Evolutionary conservation across 257 asterid genomes (phyloP).

Genomic region (Petunia axillaris): DNA sequence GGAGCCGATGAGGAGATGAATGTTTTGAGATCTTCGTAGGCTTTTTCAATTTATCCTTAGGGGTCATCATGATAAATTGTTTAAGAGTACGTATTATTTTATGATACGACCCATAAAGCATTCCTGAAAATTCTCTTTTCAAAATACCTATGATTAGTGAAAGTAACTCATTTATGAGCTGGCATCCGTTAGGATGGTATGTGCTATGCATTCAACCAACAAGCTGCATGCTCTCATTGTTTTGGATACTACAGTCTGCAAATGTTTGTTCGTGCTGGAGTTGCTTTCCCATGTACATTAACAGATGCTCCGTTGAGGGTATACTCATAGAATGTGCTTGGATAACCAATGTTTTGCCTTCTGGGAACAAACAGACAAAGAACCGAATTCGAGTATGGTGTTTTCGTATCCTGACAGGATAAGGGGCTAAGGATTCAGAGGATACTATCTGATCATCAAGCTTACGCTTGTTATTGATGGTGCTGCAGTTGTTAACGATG

Average conservation of each 20-base stretch:
- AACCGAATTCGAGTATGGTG: slow-evolving; percentile 61
- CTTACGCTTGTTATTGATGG: slow-evolving; percentile 58
- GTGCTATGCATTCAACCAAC: slow-evolving; percentile 81
- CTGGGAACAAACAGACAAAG: slow-evolving; percentile 70
- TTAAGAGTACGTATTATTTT: slow-evolving; percentile 42
- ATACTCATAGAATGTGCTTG: slow-evolving; percentile 54
- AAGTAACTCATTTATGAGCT: slow-evolving; percentile 64
- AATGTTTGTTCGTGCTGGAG: slow-evolving; percentile 68
- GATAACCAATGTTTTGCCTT: slow-evolving; percentile 54
- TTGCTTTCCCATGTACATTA: slow-evolving; percentile 73
- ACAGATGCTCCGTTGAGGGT: slow-evolving; percentile 62
- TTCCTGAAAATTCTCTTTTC: slow-evolving; percentile 29
- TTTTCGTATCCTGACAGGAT: background rate
- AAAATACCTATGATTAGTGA: slow-evolving; percentile 39
- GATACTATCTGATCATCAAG: slow-evolving; percentile 36
- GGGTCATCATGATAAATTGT: background rate
- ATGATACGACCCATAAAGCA: background rate
- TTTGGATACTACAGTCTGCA: slow-evolving; percentile 49
- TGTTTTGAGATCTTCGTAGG: slow-evolving; percentile 52
- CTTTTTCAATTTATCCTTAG: slow-evolving; percentile 27
- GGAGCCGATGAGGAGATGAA: slow-evolving; percentile 55
- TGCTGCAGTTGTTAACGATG: background rate
- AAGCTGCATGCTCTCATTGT: slow-evolving; percentile 58
- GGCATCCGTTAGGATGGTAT: slow-evolving; percentile 52
- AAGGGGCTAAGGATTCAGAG: slow-evolving; percentile 45